Evolutionary conservation across 345 rosid genomes (phyloP).

Genomic region (Syzygium jambos): DNA sequence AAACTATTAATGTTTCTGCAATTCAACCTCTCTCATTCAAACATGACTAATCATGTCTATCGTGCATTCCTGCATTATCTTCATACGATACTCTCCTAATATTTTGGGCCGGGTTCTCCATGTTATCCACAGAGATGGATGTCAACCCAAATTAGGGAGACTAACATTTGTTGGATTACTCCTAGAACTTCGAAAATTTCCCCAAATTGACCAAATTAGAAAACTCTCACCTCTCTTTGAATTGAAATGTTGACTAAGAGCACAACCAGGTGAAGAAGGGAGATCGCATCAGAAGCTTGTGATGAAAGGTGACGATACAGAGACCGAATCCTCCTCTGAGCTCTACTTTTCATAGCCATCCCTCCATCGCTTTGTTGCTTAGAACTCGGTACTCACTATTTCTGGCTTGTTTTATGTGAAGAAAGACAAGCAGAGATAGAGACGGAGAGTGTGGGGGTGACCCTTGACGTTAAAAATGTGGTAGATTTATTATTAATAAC

Average conservation of each 20-base stretch:
- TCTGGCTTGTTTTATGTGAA: background rate
- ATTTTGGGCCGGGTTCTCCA: background rate
- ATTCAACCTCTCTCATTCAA: background rate
- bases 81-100: background rate
- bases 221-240: background rate
- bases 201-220: background rate
- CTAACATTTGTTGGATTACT: background rate
- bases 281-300: background rate
- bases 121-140: background rate
- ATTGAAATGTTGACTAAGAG: background rate
- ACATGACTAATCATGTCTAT: background rate
- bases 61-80: background rate
- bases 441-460: background rate
- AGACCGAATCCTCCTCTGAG: background rate
- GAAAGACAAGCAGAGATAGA: background rate
- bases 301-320: background rate
- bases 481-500: background rate
- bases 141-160: background rate
- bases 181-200: background rate
- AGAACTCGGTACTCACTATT: background rate
- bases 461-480: background rate
- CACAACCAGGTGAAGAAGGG: background rate
- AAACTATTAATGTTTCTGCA: background rate
- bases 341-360: background rate
- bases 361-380: background rate